Percentiles rank a stretch among this genome's conserved stretches.
Evolutionary conservation across 768 basidiomycete species (phyloP).

Genomic region (Rhodotorula graminis): DNA sequence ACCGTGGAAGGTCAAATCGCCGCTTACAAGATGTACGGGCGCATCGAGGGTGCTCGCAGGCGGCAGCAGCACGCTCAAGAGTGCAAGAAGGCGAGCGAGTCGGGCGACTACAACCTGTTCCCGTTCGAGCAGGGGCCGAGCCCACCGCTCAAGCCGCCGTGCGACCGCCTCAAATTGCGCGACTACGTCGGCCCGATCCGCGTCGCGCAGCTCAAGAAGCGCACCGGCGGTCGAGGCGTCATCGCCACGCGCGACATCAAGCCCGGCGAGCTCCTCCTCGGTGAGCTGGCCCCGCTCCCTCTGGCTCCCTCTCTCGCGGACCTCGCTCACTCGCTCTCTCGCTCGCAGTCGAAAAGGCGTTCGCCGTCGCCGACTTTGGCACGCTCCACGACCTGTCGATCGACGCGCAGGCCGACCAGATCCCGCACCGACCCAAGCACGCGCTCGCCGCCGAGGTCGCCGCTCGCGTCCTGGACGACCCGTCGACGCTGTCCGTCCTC

Average conservation of each 20-base stretch:
- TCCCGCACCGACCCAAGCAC: too few relatives aligned
- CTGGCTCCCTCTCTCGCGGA: too few relatives aligned
- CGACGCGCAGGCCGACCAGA: too few relatives aligned
- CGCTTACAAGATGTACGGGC: too few relatives aligned
- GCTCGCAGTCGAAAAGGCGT: background rate
- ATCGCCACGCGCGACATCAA: constrained; percentile 23
- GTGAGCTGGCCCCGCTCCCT: background rate
- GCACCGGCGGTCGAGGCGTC: constrained; percentile 12
- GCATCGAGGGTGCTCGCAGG: too few relatives aligned
- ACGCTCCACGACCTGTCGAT: background rate
- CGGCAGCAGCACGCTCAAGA: too few relatives aligned
- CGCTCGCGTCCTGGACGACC: constrained; percentile 43
- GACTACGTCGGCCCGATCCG: constrained; percentile 16
- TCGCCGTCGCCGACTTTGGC: constrained; percentile 44
- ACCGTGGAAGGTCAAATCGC: too few relatives aligned
- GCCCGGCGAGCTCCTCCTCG: constrained; percentile 18
- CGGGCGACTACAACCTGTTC: background rate
- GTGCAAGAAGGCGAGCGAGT: background rate
- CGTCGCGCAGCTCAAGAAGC: background rate
- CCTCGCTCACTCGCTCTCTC: background rate
- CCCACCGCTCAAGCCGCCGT: background rate
- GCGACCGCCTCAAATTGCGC: constrained; percentile 24
- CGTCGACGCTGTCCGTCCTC: background rate
- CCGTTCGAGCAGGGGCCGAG: background rate
- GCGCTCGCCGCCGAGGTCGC: background rate